A percentile compares a stretch with the other conserved stretches of the same genome.
Conservation (phyloP, 2,329 filamentous ascomycete genomes). For the Emergomyces pasteurianus region DNA sequence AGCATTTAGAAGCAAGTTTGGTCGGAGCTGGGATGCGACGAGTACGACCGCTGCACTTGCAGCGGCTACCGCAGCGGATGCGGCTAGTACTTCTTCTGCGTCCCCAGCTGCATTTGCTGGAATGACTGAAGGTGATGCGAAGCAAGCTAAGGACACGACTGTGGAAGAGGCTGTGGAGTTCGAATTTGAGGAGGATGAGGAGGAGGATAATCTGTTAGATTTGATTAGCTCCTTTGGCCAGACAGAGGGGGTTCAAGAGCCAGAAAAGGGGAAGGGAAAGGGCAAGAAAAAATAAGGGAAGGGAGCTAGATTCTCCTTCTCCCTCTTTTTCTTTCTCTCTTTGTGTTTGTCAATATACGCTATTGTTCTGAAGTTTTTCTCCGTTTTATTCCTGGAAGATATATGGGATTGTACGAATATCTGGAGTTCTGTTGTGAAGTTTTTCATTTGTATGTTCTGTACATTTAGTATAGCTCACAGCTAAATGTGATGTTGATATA, state of each 20-base stretch:
- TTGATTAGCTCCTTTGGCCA: constrained; percentile 42
- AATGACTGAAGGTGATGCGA: constrained; percentile 18
- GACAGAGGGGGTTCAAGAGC: constrained; percentile 22
- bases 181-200: constrained; percentile 31
- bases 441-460: background rate
- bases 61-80: constrained; percentile 8
- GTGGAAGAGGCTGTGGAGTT: constrained; percentile 33
- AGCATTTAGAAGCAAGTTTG: constrained; percentile 76
- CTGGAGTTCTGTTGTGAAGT: background rate
- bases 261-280: constrained; percentile 12
- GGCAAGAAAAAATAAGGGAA: constrained; percentile 18
- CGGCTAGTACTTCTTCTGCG: constrained; percentile 13
- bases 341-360: background rate
- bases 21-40: constrained; percentile 64
- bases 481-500: background rate
- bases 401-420: constrained; percentile 8
- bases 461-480: background rate
- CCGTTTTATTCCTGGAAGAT: background rate
- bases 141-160: background rate
- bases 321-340: background rate
- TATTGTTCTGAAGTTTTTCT: background rate
- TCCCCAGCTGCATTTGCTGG: constrained; percentile 28
- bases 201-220: constrained; percentile 46
- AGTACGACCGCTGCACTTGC: constrained; percentile 24
- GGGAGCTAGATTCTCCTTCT: background rate